Base-by-base conservation (phyloP, 1,284 basidiomycete species). In the Termitomyces sp. region DNA sequence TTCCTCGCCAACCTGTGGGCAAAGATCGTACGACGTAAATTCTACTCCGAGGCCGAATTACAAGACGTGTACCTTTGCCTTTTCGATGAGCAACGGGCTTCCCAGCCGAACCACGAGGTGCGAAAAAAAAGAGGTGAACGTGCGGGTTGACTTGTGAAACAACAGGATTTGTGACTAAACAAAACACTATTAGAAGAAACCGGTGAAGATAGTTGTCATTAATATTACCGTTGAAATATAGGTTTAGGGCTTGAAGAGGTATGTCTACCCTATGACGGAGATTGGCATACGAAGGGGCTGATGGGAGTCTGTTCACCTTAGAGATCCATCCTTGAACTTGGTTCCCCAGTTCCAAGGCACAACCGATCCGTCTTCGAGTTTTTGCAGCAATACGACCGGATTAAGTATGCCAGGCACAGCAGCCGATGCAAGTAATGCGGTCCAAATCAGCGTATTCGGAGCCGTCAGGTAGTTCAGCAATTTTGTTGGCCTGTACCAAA, bases 101-200 rank as follows among this genome's bases (percentile, higher is more conserved):
- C 26, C 96, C 96, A 3, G 95, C 93, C 0, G 93, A 93, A 3
- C 96, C 96, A 61, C 92, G 80, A 28, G 93, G 90, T 0, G 93
- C 93, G 64, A 97, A 98, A 73, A 97, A 96, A 74, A 99, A 99
- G n/a, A 98, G 63, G 68, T 98, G 96, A 10, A 99, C 93, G 67
- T 99, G 97, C 0, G 95, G 96, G 64, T 98, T 99, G 28, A 92
- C 94, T 72, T 95, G 95, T 0, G 91, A 94, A 33, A 99, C 96
- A 45, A 98, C 88, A 1, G 93, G 91, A 68, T 97, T 88, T 58
- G 94, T 97, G 55, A 97, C 94, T 93, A 59, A 7, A 53, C 18
- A 9, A 35, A 14, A 46, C 19, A 24, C 10, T 6, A 40, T 53
- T 14, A 53, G 33, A 40, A 50, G 50, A 50, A 35, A 34, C 54